phyloP scores from a whole-genome alignment of 495 filamentous ascomycete genomes.

The Annulohypoxylon bovei region DNA sequence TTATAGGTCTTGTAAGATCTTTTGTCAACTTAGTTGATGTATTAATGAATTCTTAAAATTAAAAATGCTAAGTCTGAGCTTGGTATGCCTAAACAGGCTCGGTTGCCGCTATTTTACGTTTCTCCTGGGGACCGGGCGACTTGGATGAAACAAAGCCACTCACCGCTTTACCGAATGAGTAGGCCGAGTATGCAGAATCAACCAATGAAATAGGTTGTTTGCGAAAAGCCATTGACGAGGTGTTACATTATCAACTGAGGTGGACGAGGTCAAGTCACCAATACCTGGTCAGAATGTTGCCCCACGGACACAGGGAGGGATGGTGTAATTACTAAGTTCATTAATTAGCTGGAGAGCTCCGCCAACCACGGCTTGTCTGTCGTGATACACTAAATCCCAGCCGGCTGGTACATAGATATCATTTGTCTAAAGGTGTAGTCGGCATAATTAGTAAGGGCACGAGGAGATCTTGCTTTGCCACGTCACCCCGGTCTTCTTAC shows the following conservation, averaged over 20 bases:
- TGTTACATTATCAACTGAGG: neutral
- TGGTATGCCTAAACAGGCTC: neutral
- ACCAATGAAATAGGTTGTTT: neutral
- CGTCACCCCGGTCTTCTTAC: slow-evolving; percentile 17
- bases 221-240: neutral
- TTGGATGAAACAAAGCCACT: neutral
- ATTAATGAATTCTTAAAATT: neutral
- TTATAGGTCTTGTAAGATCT: neutral
- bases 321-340: neutral
- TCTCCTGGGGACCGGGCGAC: neutral
- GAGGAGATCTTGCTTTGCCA: slow-evolving; percentile 13
- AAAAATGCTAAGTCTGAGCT: neutral
- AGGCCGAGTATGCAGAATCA: neutral
- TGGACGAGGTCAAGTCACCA: neutral
- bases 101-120: neutral
- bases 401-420: neutral
- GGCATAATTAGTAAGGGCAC: slow-evolving; percentile 4
- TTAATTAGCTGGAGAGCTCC: neutral
- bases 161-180: neutral
- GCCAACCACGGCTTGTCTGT: neutral
- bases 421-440: slow-evolving; percentile 8
- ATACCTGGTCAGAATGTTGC: neutral
- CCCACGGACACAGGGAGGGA: neutral
- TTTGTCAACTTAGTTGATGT: neutral
- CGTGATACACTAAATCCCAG: slow-evolving; percentile 3